These are phyloP conservation scores for Sugiyamaella xylanicola DNA, from an alignment of 1,139 yeast species.

Conservation along the genomic window DNA sequence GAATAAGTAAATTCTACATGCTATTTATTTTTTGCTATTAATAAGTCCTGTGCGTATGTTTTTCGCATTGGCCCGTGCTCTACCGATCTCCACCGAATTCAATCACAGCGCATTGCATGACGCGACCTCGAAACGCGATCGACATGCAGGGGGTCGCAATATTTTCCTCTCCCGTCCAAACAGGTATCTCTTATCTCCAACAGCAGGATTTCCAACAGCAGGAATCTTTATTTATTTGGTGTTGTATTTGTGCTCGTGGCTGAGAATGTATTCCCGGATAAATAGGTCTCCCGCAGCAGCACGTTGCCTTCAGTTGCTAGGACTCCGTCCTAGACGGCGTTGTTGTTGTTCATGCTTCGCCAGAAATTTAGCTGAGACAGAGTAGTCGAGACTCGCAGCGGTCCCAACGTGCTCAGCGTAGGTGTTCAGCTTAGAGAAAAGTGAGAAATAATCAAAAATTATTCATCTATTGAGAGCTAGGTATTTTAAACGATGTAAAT, in stretches of 20 bases:
- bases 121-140: background rate
- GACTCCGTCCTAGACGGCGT: background rate
- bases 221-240: background rate
- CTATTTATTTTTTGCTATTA: background rate
- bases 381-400: background rate
- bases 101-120: background rate
- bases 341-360: background rate
- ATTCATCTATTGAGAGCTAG: too few relatives aligned
- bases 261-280: background rate
- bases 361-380: background rate
- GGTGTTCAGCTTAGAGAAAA: too few relatives aligned
- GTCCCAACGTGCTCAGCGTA: background rate
- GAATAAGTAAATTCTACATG: too few relatives aligned
- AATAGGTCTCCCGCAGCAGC: background rate
- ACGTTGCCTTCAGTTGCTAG: background rate
- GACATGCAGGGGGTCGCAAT: background rate
- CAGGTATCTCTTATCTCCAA: background rate
- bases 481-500: too few relatives aligned
- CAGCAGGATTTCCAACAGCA: too few relatives aligned
- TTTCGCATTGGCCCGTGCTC: background rate
- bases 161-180: background rate
- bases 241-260: background rate
- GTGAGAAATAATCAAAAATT: too few relatives aligned
- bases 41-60: background rate
- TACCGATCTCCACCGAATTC: background rate